Conservation (phyloP, 2,329 filamentous ascomycete species). For the Diplocarpon rosae region DNA sequence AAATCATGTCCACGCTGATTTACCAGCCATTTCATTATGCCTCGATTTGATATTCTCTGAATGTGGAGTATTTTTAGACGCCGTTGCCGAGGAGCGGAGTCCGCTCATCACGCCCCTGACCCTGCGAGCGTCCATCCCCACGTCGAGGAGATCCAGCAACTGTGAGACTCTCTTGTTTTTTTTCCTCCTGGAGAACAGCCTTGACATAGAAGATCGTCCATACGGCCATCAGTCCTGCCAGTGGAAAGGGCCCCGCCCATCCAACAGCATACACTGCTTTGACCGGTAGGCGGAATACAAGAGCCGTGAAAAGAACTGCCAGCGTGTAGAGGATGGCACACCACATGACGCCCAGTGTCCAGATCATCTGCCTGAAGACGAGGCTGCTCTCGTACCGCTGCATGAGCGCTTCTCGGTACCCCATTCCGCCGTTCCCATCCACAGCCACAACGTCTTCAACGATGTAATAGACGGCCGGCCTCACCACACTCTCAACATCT, state of each 20-base stretch:
- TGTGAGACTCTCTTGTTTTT: no score
- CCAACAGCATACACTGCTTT: constrained; percentile 17
- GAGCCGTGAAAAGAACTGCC: constrained; percentile 7
- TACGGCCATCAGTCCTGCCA: no score
- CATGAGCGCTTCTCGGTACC: constrained; percentile 32
- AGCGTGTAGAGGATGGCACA: constrained; percentile 15
- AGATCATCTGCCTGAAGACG: constrained; percentile 33
- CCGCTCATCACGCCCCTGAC: no score
- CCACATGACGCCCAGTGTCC: constrained; percentile 16
- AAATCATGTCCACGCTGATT: no score
- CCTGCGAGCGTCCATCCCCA: no score
- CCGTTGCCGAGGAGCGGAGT: no score
- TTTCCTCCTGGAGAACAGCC: no score
- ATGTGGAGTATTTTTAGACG: no score
- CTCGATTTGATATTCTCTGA: no score
- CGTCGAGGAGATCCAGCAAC: no score
- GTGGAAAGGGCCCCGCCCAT: constrained; percentile 11
- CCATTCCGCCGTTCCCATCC: constrained; percentile 48
- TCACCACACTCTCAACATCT: constrained; percentile 8
- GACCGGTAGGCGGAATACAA: constrained; percentile 12
- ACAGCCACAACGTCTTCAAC: constrained; percentile 62
- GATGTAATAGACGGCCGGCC: constrained; percentile 50
- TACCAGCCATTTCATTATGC: no score
- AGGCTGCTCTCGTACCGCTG: constrained; percentile 32
- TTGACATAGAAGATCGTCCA: no score